Evolutionary conservation across 345 rosid species (phyloP).

Genomic region (Eucalyptus pauciflora): DNA sequence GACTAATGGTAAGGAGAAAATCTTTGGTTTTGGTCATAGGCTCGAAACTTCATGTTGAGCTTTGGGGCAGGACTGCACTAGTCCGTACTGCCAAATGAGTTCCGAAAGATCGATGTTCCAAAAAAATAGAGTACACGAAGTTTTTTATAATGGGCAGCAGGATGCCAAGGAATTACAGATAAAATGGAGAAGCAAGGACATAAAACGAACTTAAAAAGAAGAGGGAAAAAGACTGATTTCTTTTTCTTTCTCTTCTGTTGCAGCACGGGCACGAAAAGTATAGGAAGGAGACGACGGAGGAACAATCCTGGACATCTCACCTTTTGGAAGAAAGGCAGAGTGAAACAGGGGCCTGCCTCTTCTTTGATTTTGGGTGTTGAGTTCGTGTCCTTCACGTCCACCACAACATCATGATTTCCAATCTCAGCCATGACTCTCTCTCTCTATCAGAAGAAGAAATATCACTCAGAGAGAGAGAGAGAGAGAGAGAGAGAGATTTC

Average conservation of each 20-base stretch:
- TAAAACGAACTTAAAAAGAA: neutral
- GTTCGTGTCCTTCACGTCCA: constrained; percentile 31
- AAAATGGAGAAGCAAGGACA: neutral
- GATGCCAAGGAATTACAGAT: neutral
- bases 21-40: neutral
- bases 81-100: neutral
- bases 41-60: neutral
- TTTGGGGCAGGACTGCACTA: neutral
- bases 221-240: neutral
- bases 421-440: constrained; percentile 39
- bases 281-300: neutral
- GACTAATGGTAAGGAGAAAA: neutral
- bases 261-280: neutral
- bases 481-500: neutral
- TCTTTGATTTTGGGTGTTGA: constrained; percentile 11
- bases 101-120: neutral
- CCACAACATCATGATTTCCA: constrained; percentile 26
- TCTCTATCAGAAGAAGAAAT: neutral
- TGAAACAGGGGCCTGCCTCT: constrained; percentile 24
- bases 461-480: neutral
- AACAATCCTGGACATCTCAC: neutral
- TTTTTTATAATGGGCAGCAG: neutral
- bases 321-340: constrained; percentile 80
- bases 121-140: neutral
- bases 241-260: neutral